phyloP scores from a whole-genome alignment of 192 early-diverging fungal genomes.

The Linnemannia exigua region DNA sequence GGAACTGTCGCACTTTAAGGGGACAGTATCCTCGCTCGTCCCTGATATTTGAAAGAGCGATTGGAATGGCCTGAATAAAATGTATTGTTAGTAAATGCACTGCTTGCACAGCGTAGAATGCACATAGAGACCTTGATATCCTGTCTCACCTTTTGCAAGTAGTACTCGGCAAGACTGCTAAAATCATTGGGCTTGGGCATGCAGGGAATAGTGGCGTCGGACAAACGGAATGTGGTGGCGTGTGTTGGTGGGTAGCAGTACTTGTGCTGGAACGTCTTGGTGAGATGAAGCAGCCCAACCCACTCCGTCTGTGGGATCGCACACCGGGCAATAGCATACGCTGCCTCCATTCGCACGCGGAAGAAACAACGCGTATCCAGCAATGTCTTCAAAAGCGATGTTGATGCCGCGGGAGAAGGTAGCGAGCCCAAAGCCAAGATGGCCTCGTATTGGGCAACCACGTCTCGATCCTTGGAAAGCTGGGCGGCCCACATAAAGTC shows the following conservation, averaged over 20 bases:
- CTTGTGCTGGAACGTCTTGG: conserved; percentile 79
- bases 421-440: conserved; percentile 36
- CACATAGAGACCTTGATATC: no score
- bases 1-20: conserved; percentile 68
- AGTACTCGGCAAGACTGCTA: conserved; percentile 89
- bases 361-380: conserved; percentile 88
- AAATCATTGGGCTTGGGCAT: conserved; percentile 94
- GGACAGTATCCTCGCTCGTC: conserved; percentile 75
- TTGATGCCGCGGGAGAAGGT: conserved; percentile 76
- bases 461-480: conserved; percentile 90
- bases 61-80: conserved; percentile 65
- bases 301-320: conserved; percentile 69
- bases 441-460: conserved; percentile 91
- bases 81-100: not conserved
- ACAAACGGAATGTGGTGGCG: conserved; percentile 39
- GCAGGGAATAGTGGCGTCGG: conserved; percentile 60
- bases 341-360: conserved; percentile 87
- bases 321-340: conserved; percentile 77
- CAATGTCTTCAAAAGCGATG: conserved; percentile 82
- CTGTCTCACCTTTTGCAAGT: conserved; percentile 77
- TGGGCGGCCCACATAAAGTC: conserved; percentile 98
- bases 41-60: conserved; percentile 81
- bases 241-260: conserved; percentile 73
- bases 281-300: conserved; percentile 81
- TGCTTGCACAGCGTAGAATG: not conserved